Evolutionary conservation across 139 green algal genomes (phyloP), one percentile per base, ranked within the genome.

Genomic region (Chlorokybus atmophyticus): DNA sequence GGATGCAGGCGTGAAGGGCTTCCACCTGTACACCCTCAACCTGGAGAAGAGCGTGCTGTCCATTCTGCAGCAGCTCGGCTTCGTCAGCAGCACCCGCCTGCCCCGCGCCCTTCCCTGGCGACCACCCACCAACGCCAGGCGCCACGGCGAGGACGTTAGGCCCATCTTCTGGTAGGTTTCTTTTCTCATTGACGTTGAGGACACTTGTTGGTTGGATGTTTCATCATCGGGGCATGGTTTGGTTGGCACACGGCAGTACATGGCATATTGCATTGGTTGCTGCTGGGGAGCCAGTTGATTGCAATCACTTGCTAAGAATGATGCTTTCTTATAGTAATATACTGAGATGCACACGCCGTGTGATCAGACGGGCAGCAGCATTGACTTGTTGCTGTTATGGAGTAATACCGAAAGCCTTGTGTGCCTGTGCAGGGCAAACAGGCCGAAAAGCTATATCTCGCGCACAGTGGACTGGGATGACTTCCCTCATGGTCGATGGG

Each of bases 21-120:
- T 97, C 30, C 89, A 97, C 78, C 84, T 97, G 82, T 97, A 97
- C 80, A 90, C 83, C 0, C 80, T 97, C 29, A 97, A 97, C 75
- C 66, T 88, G 58, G 85, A 95, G 62, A 68, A 66, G 21, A 70
- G 55, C 1, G 75, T 75, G 27, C 39, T 94, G 8, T 70, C 55
- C 60, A 95, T 95, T 68, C 76, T 95, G 35, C 74, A 70, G 49
- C n/a, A n/a, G n/a, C n/a, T n/a, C n/a, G n/a, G n/a, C n/a, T n/a
- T n/a, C n/a, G n/a, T n/a, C n/a, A n/a, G n/a, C n/a, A n/a, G n/a
- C n/a, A n/a, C n/a, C n/a, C n/a, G n/a, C n/a, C n/a, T 65, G 39
- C 40, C 59, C 44, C 39, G 71, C 41, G 17, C 71, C n/a, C 52
- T 83, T 53, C 77, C 77, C 8, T 83, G 76, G 76, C 44, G 76